Percentiles rank a stretch among this genome's conserved stretches.
phyloP scores from a whole-genome alignment of 2,329 filamentous ascomycete species.

The Verticillium zaregamsianum region DNA sequence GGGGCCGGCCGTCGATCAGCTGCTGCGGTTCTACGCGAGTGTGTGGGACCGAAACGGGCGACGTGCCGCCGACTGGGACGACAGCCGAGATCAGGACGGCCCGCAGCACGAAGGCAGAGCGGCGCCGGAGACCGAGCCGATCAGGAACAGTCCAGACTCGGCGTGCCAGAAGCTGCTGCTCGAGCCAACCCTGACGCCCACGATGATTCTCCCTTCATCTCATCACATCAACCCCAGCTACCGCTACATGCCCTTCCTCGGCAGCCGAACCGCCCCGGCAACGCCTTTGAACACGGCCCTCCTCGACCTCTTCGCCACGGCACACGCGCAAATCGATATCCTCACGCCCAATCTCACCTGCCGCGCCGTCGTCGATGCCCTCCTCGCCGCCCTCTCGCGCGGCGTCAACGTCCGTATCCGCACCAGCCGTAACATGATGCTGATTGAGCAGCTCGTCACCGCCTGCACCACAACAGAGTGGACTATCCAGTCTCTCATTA shows the following conservation, averaged over 20 bases:
- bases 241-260: constrained; percentile 52
- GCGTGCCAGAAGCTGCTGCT: constrained; percentile 15
- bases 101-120: neutral
- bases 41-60: constrained; percentile 55
- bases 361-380: constrained; percentile 54
- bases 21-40: constrained; percentile 61
- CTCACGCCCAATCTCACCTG: constrained; percentile 78
- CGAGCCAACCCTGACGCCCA: constrained; percentile 32
- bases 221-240: constrained; percentile 68
- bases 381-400: constrained; percentile 57
- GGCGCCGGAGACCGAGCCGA: constrained; percentile 1
- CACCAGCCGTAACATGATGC: constrained; percentile 67
- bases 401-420: constrained; percentile 66
- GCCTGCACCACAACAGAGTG: constrained; percentile 68
- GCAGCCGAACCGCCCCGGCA: constrained; percentile 43
- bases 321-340: constrained; percentile 58
- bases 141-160: constrained; percentile 11
- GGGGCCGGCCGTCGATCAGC: constrained; percentile 56
- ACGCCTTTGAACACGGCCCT: constrained; percentile 67
- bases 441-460: constrained; percentile 76
- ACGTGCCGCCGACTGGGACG: constrained; percentile 14
- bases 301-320: constrained; percentile 54
- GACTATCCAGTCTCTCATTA: constrained; percentile 57
- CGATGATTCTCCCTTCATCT: constrained; percentile 68
- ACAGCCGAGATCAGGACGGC: neutral